These are phyloP conservation scores for Rugonectria rugulosa DNA, from an alignment of 2,329 filamentous ascomycete genomes.

Conservation along the genomic window DNA sequence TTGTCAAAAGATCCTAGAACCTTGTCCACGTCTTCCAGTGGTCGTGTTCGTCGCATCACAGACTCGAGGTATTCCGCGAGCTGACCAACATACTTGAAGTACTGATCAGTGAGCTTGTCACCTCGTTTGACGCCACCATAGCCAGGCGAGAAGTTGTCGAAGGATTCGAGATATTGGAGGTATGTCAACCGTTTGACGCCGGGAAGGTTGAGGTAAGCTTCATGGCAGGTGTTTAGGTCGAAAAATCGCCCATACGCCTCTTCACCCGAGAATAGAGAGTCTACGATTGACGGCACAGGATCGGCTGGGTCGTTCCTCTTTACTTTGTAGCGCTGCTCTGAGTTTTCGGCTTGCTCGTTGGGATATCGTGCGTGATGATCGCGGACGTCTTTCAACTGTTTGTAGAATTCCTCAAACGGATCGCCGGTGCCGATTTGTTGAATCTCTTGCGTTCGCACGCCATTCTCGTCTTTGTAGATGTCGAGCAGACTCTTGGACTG, in stretches of 20 bases:
- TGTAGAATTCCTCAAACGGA: conserved; percentile 90
- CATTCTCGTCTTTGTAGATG: conserved; percentile 83
- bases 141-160: conserved; percentile 84
- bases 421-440: conserved; percentile 86
- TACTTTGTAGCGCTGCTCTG: conserved; percentile 88
- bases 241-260: conserved; percentile 93
- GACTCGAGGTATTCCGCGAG: conserved; percentile 85
- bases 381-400: conserved; percentile 80
- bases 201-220: conserved; percentile 88
- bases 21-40: conserved; percentile 84
- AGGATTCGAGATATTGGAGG: conserved; percentile 89
- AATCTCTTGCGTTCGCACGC: conserved; percentile 77
- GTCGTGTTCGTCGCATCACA: conserved; percentile 85
- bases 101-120: conserved; percentile 91
- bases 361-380: conserved; percentile 91
- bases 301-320: conserved; percentile 71
- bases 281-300: conserved; percentile 72
- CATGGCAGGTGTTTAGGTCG: conserved; percentile 84
- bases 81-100: conserved; percentile 87
- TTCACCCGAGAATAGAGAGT: conserved; percentile 94
- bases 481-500: conserved; percentile 83
- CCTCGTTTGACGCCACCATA: conserved; percentile 76
- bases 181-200: conserved; percentile 87
- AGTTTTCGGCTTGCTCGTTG: conserved; percentile 93
- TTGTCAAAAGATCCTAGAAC: conserved; percentile 78